Evolutionary conservation across 768 basidiomycete genomes (phyloP), one percentile per base, ranked within the genome.

Genomic region (Lanmaoa rubissima): DNA sequence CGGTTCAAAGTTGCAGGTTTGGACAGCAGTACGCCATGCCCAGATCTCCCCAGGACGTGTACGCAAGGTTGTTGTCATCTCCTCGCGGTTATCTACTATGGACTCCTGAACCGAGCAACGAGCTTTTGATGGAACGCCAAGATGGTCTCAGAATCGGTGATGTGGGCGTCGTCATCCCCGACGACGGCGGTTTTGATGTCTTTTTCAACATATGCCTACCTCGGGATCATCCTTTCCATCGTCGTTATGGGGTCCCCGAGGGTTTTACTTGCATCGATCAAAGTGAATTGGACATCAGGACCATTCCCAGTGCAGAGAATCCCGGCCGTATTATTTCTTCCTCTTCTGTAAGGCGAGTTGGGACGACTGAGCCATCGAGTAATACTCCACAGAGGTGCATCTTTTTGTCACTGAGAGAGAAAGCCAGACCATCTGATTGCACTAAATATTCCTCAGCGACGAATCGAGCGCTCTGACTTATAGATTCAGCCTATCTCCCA

Each of bases 131-230:
- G 5, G 67, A 73, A 31, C 62, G 61, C 14, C 48, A 19, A 16
- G 53, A 60, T 17, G 73, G 73, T 6, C 61, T 71, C 35, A 68
- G 52, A 32, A 70, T 74, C 17, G 74, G 74, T 6, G 74, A 76
- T 54, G 68, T 49, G 7, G 48, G 48, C 6, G 36, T 75, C 12
- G 61, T 73, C 21, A 65, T 56, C 5, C 54, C 65, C 1, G 62
- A 63, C 3, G 60, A 65, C 47, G 74, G 74, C 13, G 62, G 60
- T 10, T 75, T 75, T 28, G 67, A 68, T 51, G 71, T 69, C 55
- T 61, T 74, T 1, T 75, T 75, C 61, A 74, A 73, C 49, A 68
- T 74, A 6, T 69, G 63, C 32, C 53, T 69, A 9, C 65, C 71
- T 44, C 65, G 60, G 7, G 63, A 72, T 21, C 69, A 75, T 51